Evolutionary conservation across 352 stramenopile genomes (phyloP), one percentile per base, ranked within the genome.

Genomic region (Pythium insidiosum): DNA sequence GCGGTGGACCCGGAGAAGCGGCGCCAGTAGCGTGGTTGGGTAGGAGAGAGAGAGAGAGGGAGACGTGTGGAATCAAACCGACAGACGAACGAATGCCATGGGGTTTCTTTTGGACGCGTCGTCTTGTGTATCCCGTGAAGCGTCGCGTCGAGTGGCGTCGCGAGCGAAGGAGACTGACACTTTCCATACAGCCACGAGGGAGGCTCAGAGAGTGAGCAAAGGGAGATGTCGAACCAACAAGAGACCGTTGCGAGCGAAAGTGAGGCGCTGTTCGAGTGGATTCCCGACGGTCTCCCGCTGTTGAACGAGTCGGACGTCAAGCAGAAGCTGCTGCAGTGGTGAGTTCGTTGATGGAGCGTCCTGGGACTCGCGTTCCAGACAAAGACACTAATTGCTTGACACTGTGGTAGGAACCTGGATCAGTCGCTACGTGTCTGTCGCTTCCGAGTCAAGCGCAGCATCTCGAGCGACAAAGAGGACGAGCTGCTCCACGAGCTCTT

Each of bases 281-380:
- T 88, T n/a, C 42, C 57, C 6, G 55, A 73, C 26, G 66, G 71
- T 2, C 47, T 84, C 15, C 57, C 71, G n/a, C 44, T 71, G 33
- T 47, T 82, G 18, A 46, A 58, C 28, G 45, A 70, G 22, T 57
- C 61, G 13, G 66, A 85, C 15, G 62, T 82, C n/a, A 72, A 70
- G 43, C 67, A 79, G 22, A 86, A 87, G 46, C 56, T 91, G 29
- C 57, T 90, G 29, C 78, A 91, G 50, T 91, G 75, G 68, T 77
- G 37, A 24, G 43, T 13, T 25, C 26, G 0, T 1, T 25, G 9
- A 12, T 16, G n/a, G n/a, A n/a, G n/a, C 25, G 13, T 35, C 11
- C 20, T 5, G 20, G n/a, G 16, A 33, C 10, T 35, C 19, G 20
- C 7, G 9, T 24, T 16, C 18, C 19, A 16, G 24, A 44, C 37